A percentile compares a stretch with the other conserved stretches of the same genome.
These are phyloP conservation scores for Panicum virgatum DNA, from an alignment of 202 grass and related monocot genomes.

Conservation along the genomic window DNA sequence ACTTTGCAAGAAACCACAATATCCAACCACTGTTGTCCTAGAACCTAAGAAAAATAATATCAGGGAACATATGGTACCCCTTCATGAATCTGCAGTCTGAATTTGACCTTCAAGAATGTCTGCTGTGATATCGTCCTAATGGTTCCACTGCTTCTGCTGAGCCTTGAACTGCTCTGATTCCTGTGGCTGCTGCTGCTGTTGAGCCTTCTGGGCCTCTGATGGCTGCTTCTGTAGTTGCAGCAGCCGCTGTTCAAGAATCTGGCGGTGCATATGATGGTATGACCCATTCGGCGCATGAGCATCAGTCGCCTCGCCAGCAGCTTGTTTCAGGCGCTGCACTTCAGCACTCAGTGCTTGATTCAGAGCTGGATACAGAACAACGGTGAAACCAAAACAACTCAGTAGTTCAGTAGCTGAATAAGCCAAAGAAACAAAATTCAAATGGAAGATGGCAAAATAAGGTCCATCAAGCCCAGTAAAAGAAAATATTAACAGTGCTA, in stretches of 20 bases:
- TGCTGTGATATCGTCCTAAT: constrained; percentile 24
- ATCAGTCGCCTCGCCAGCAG: constrained; percentile 52
- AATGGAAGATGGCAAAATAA: constrained; percentile 5
- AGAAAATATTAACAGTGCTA: neutral
- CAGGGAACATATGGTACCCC: constrained; percentile 16
- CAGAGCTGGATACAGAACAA: constrained; percentile 61
- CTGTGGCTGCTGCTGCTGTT: constrained; percentile 38
- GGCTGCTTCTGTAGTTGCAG: constrained; percentile 50
- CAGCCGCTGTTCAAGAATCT: constrained; percentile 61
- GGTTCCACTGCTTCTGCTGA: constrained; percentile 39
- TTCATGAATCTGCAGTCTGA: constrained; percentile 21
- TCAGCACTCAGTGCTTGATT: constrained; percentile 65
- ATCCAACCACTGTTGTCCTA: constrained; percentile 20
- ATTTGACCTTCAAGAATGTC: constrained; percentile 18
- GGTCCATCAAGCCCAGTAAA: neutral
- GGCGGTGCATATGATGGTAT: constrained; percentile 44
- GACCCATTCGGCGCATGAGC: constrained; percentile 33
- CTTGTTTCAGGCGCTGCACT: constrained; percentile 66
- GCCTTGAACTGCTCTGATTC: constrained; percentile 26
- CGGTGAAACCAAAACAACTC: constrained; percentile 4
- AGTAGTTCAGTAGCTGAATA: constrained; percentile 27
- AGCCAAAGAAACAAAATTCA: neutral
- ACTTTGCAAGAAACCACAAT: neutral
- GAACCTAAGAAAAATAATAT: constrained; percentile 21
- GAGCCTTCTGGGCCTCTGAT: constrained; percentile 35